phyloP scores from a whole-genome alignment of 192 early-diverging fungal species.

The Entophlyctis luteolus region DNA sequence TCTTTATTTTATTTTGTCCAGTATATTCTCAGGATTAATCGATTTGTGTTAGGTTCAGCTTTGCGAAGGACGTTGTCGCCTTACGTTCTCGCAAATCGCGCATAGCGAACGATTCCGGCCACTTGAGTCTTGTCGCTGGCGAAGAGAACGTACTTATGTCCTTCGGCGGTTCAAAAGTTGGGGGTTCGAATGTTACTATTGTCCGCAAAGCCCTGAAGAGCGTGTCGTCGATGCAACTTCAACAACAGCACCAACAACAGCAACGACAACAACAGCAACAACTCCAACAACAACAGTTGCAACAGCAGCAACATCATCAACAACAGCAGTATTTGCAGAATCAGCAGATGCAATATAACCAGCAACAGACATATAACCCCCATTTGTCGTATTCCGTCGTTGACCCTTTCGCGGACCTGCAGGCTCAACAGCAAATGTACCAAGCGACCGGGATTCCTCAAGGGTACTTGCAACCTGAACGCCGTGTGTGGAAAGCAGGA shows the following conservation, averaged over 20 bases:
- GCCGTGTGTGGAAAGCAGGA: conserved; percentile 39
- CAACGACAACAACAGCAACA: conserved; percentile 12
- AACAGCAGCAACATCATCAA: not conserved
- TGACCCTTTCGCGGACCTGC: not conserved
- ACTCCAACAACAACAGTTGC: not conserved
- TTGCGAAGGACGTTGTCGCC: conserved; percentile 55
- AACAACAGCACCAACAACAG: conserved; percentile 16
- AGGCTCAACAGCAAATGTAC: not conserved
- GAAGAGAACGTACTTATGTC: conserved; percentile 61
- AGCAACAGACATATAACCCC: too few species aligned
- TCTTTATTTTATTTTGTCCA: conserved; percentile 3
- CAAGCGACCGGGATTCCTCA: conserved; percentile 15
- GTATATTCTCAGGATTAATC: not conserved
- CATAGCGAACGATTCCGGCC: not conserved
- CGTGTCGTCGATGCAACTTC: not conserved
- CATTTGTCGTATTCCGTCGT: not conserved
- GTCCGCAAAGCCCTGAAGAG: conserved; percentile 51
- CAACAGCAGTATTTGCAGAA: conserved; percentile 3
- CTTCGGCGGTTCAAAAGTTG: conserved; percentile 45
- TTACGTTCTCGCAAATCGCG: conserved; percentile 32
- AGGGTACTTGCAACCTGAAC: conserved; percentile 21
- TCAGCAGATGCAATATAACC: not conserved
- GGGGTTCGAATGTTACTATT: conserved; percentile 46
- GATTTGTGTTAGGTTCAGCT: conserved; percentile 35
- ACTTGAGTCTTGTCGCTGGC: conserved; percentile 31